Evolutionary conservation across 83 land plant genomes (phyloP), one percentile per base, ranked within the genome.

Genomic region (Thuja plicata): DNA sequence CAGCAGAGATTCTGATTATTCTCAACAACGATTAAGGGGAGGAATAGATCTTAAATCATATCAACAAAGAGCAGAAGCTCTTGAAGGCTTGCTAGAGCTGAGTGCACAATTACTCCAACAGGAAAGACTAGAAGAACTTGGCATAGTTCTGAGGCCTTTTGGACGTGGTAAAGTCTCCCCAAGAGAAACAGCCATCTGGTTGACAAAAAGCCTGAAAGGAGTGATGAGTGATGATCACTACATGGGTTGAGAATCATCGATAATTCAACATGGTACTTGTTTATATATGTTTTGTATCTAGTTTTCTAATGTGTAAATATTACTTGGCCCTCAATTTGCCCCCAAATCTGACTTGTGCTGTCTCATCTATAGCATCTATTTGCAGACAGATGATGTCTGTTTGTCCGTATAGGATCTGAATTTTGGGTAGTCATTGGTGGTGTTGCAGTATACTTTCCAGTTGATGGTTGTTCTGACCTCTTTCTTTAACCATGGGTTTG

Each of bases 141-240:
- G 94, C 54, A 93, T 97, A 34, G 90, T 97, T 15, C 88, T 97
- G 86, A 95, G 92, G 89, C 98, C 98, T 55, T 97, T 97, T 88
- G 97, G 98, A 24, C 94, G 94, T 3, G 96, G 87, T 74, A 97
- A 94, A 87, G 98, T 92, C 38, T 97, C 98, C 27, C 94, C 98
- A 2, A 93, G 98, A 52, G 98, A 97, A 88, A 97, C 98, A 19
- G 98, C 98, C 21, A 97, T 97, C 24, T 97, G 98, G 97, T 81
- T 97, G 78, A 89, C 96, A 2, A 95, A 94, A 88, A 95, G 98
- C 91, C 89, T 95, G 88, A 96, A 97, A 82, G 98, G 94, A 55
- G 92, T 92, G 16, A 40, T 89, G 88, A 83, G 90, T 37, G 85
- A 85, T 15, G 91, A 90, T 38, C 86, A 90, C 30, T 86, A 57